These are phyloP conservation scores for Tolypocladium cylindrosporum DNA, from an alignment of 2,329 filamentous ascomycete genomes.

Conservation along the genomic window DNA sequence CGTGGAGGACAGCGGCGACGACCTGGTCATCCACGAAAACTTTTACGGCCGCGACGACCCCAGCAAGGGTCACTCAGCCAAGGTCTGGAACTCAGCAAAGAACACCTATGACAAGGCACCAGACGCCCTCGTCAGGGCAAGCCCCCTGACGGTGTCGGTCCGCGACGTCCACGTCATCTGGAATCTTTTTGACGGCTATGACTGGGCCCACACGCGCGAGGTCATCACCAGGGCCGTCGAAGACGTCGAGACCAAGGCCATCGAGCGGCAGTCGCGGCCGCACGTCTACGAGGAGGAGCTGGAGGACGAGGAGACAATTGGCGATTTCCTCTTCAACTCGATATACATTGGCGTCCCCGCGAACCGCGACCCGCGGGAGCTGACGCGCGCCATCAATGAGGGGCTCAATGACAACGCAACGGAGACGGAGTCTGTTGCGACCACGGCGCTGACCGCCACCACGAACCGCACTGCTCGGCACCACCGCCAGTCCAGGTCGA, in stretches of 20 bases:
- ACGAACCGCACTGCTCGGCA: conserved; percentile 38
- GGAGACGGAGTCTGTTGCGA: conserved; percentile 82
- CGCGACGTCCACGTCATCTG: conserved; percentile 90
- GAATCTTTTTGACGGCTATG: conserved; percentile 96
- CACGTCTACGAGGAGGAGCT: conserved; percentile 57
- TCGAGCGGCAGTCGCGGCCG: conserved; percentile 57
- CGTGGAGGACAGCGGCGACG: conserved; percentile 37
- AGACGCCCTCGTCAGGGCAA: conserved; percentile 48
- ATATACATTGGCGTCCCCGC: conserved; percentile 93
- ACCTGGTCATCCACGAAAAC: conserved; percentile 66
- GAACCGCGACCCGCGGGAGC: conserved; percentile 73
- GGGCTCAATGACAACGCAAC: conserved; percentile 77
- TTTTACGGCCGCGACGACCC: conserved; percentile 60
- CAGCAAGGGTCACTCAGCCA: conserved; percentile 52
- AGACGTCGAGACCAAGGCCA: conserved; percentile 73
- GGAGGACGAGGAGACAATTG: conserved; percentile 78
- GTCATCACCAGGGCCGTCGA: conserved; percentile 81
- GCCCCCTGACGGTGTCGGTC: conserved; percentile 67
- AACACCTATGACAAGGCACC: conserved; percentile 65
- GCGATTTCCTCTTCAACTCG: conserved; percentile 95
- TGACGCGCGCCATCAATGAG: conserved; percentile 76
- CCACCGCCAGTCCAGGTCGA: conserved; percentile 31
- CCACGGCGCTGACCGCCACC: conserved; percentile 56
- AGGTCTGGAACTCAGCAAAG: conserved; percentile 69
- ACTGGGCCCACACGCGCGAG: conserved; percentile 83